These are phyloP conservation scores for Erigeron canadensis DNA, from an alignment of 129 eudicot species.

Conservation along the genomic window DNA sequence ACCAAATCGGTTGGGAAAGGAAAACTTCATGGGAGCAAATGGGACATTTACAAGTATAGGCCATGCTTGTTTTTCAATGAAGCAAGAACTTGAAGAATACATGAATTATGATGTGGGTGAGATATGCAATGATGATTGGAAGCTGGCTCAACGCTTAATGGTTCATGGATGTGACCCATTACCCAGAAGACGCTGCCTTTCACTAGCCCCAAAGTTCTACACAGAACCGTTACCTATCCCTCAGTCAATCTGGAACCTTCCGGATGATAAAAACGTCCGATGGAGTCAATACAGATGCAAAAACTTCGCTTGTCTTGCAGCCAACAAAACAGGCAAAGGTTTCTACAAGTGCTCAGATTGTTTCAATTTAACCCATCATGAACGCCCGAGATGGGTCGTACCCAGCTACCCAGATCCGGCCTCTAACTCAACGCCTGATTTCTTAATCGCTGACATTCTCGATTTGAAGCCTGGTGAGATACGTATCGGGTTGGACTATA, in stretches of 20 bases:
- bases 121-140: constrained; percentile 79
- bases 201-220: constrained; percentile 56
- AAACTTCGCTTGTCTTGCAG: constrained; percentile 60
- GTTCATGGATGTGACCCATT: constrained; percentile 81
- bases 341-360: constrained; percentile 79
- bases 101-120: constrained; percentile 86
- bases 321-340: constrained; percentile 47
- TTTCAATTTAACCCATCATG: constrained; percentile 58
- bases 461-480: constrained; percentile 57
- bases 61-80: constrained; percentile 63
- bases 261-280: constrained; percentile 58
- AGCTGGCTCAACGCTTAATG: constrained; percentile 66
- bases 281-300: constrained; percentile 73
- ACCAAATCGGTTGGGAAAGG: constrained; percentile 64
- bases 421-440: constrained; percentile 58
- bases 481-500: constrained; percentile 61
- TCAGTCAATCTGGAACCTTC: constrained; percentile 61
- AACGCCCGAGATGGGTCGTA: constrained; percentile 54
- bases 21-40: constrained; percentile 81
- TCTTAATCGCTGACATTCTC: constrained; percentile 48
- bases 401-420: constrained; percentile 45
- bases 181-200: constrained; percentile 64
- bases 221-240: constrained; percentile 47
- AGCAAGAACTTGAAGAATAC: constrained; percentile 67
- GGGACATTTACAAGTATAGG: constrained; percentile 79